phyloP scores from a whole-genome alignment of 2,329 filamentous ascomycete genomes.

The Arthroderma sp. region DNA sequence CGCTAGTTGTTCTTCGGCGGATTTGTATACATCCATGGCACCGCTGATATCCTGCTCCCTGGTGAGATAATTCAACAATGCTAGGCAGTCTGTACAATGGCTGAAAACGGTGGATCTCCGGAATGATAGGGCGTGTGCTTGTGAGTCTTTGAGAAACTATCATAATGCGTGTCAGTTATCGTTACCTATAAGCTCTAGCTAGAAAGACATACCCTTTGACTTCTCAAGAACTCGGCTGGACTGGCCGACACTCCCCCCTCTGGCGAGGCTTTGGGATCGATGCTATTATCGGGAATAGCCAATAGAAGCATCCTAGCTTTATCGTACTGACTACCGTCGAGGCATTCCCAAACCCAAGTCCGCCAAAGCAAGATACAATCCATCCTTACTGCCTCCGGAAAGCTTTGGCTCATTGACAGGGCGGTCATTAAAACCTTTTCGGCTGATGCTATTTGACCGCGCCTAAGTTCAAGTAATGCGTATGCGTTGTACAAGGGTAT shows the following conservation, averaged over 20 bases:
- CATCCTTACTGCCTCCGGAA: slow-evolving; percentile 22
- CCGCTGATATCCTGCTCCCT: slow-evolving; percentile 20
- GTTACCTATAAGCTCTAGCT: background rate
- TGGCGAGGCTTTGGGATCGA: slow-evolving; percentile 20
- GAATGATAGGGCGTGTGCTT: slow-evolving; percentile 44
- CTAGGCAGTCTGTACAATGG: slow-evolving; percentile 47
- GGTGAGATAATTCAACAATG: slow-evolving; percentile 55
- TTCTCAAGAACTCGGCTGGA: slow-evolving; percentile 25
- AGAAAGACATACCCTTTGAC: slow-evolving; percentile 24
- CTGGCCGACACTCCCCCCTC: slow-evolving; percentile 12
- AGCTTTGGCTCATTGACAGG: slow-evolving; percentile 41
- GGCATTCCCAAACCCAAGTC: slow-evolving; percentile 55
- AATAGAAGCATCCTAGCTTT: slow-evolving; percentile 28
- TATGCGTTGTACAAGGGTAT: slow-evolving; percentile 66
- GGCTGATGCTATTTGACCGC: slow-evolving; percentile 45
- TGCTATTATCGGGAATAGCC: slow-evolving; percentile 24
- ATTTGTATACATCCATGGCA: slow-evolving; percentile 27
- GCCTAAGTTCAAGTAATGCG: slow-evolving; percentile 54
- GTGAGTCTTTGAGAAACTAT: slow-evolving; percentile 40
- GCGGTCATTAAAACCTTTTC: slow-evolving; percentile 55
- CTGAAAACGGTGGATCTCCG: slow-evolving; percentile 38
- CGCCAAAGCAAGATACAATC: slow-evolving; percentile 41
- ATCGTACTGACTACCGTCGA: slow-evolving; percentile 32
- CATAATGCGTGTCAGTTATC: slow-evolving; percentile 39
- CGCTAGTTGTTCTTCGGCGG: slow-evolving; percentile 33